A percentile compares a stretch with the other conserved stretches of the same genome.
These are phyloP conservation scores for Orbilia brochopaga DNA, from an alignment of 2,329 filamentous ascomycete species.

Conservation along the genomic window DNA sequence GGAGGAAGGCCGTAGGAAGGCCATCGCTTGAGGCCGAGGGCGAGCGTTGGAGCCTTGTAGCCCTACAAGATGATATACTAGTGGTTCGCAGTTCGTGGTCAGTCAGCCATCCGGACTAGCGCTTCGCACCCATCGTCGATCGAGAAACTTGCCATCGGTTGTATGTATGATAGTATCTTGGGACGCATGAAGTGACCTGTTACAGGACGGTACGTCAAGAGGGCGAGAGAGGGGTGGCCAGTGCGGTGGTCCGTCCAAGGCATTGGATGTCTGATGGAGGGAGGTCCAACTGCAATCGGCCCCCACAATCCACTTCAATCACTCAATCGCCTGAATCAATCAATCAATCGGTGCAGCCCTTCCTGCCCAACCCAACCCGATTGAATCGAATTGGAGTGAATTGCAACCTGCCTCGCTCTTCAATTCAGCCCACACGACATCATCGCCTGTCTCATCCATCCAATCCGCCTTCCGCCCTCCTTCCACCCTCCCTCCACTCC, in stretches of 20 bases:
- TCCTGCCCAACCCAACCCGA: conserved; percentile 21
- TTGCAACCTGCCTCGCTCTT: conserved; percentile 32
- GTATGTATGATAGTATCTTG: background rate
- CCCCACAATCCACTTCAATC: conserved; percentile 31
- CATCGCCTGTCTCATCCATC: too few relatives aligned
- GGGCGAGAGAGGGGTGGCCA: background rate
- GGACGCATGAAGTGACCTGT: background rate
- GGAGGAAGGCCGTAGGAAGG: conserved; percentile 23
- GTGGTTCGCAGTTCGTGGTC: background rate
- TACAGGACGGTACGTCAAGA: too few relatives aligned
- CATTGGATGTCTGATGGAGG: conserved; percentile 15
- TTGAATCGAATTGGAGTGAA: too few relatives aligned
- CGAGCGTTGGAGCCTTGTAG: background rate
- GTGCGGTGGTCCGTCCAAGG: conserved; percentile 14
- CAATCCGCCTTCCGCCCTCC: background rate
- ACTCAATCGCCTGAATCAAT: conserved; percentile 38
- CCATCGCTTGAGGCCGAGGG: conserved; percentile 7
- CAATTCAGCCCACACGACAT: conserved; percentile 45
- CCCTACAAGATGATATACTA: too few relatives aligned
- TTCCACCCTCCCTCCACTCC: conserved; percentile 5
- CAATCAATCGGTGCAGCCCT: conserved; percentile 31
- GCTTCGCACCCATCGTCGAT: background rate
- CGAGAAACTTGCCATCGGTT: background rate
- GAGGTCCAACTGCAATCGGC: too few relatives aligned
- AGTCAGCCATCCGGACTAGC: background rate